Evolutionary conservation across 2,329 filamentous ascomycete species (phyloP).

Genomic region (Cercospora zeina): DNA sequence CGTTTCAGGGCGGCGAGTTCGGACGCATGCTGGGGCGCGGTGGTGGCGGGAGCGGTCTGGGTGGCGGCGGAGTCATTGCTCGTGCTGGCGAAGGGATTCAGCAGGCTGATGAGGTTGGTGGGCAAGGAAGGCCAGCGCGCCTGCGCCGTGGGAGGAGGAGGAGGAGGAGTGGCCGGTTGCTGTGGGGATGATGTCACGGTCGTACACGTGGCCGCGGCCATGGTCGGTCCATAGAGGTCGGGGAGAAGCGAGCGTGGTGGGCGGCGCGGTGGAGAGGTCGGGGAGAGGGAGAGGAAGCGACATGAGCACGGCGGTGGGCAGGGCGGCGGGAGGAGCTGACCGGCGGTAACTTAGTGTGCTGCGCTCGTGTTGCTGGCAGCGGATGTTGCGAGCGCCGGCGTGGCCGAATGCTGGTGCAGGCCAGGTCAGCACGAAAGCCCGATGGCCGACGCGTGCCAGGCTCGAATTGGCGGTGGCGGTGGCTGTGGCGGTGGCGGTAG

Average conservation of each 20-base stretch:
- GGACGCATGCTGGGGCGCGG: not conserved
- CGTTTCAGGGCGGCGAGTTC: slow-evolving; percentile 16
- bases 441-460: not conserved
- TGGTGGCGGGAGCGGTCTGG: slow-evolving; percentile 2
- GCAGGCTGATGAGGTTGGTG: slow-evolving; percentile 32
- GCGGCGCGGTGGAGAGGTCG: not conserved
- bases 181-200: slow-evolving; percentile 13
- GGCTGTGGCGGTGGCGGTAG: too few relatives aligned
- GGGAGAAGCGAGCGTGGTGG: not conserved
- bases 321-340: not conserved
- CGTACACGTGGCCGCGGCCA: slow-evolving; percentile 31
- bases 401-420: not conserved
- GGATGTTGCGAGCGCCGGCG: not conserved
- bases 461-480: too few relatives aligned
- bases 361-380: not conserved
- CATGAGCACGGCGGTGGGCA: slow-evolving; percentile 4
- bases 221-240: slow-evolving; percentile 10
- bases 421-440: not conserved
- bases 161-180: slow-evolving; percentile 19
- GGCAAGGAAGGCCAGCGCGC: slow-evolving; percentile 38
- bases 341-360: not conserved
- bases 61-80: slow-evolving; percentile 8
- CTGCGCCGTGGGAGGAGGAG: slow-evolving; percentile 24
- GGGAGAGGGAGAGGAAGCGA: not conserved
- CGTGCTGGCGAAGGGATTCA: slow-evolving; percentile 35